Base-by-base conservation (phyloP, 805 yeast species). In the Lipomyces mesembrius region DNA sequence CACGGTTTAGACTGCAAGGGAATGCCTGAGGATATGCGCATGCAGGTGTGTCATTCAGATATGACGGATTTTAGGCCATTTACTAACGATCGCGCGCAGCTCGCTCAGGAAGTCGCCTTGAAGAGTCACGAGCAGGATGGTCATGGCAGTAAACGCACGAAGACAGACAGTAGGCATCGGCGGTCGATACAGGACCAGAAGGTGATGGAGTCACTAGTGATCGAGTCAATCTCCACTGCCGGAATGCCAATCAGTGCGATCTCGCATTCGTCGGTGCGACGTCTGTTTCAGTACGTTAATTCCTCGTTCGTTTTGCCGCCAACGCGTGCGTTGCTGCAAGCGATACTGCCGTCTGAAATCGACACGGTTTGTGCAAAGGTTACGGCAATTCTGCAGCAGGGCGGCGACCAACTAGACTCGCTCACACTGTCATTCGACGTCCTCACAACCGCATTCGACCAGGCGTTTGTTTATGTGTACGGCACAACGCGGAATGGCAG, bases 1-100 rank as follows among this genome's bases (percentile, higher is more conserved):
- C 71, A 68, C 52, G 71, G 71, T 12, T 61, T 68, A 14, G 71
- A 68, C 60, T 68, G 71, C 52, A 68, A 66, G 35, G 67, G 70
- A 60, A 68, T 66, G 66, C 71, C 71, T 17, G 62, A 29, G 32
- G 67, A 68, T 12, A 51, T 66, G 67, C 61, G 69, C 55, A 27
- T 51, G 17, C 57, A 62, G 43, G 68, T 65, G 53, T 6, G 65
- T 58, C 17, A 22, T 56, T 55, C 25, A 2, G 17, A 39, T 4
- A 20, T 39, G 14, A 22, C 2, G 8, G 14, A 12, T 9, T 27
- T 12, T 46, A 14, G 29, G 12, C n/a, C 14, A 8, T 4, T 35
- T 35, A n/a, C 49, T 43, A 5, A 43, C 49, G 20, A 43, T 27
- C n/a, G n/a, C n/a, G n/a, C 9, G 17, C 27, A 66, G 67, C 65